These are phyloP conservation scores for Chaetomium fimeti DNA, from an alignment of 495 filamentous ascomycete genomes.

Conservation along the genomic window DNA sequence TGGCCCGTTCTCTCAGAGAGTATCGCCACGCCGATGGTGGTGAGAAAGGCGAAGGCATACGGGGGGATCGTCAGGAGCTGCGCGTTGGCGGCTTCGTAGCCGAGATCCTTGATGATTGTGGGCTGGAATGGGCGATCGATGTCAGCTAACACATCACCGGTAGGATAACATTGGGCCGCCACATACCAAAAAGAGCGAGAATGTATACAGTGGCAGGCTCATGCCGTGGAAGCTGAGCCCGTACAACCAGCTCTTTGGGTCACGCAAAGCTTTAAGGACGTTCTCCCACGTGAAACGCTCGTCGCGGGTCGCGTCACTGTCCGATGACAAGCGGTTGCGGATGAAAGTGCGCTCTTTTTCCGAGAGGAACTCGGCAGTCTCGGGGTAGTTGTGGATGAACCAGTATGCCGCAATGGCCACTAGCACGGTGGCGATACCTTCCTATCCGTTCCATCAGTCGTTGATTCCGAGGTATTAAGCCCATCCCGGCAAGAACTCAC, in stretches of 20 bases:
- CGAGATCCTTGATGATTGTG: slow-evolving; percentile 68
- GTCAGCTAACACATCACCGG: background rate
- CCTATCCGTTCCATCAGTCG: slow-evolving; percentile 39
- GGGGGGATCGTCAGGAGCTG: slow-evolving; percentile 72
- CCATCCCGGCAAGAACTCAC: slow-evolving; percentile 39
- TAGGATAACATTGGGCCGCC: background rate
- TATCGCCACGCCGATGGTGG: slow-evolving; percentile 57
- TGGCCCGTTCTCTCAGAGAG: slow-evolving; percentile 56
- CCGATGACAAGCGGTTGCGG: slow-evolving; percentile 56
- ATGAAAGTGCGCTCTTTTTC: slow-evolving; percentile 62
- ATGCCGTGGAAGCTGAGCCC: slow-evolving; percentile 71
- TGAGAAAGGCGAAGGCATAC: slow-evolving; percentile 61
- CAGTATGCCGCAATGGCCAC: slow-evolving; percentile 62
- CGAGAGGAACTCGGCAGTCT: slow-evolving; percentile 64
- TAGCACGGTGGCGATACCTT: slow-evolving; percentile 66
- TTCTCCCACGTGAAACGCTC: slow-evolving; percentile 67
- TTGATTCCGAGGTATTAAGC: background rate
- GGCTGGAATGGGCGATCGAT: slow-evolving; percentile 42
- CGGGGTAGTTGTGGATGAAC: slow-evolving; percentile 72
- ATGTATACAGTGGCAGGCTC: slow-evolving; percentile 73
- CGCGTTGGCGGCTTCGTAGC: slow-evolving; percentile 65
- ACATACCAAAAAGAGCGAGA: slow-evolving; percentile 70
- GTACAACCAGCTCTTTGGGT: slow-evolving; percentile 75
- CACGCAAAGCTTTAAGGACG: slow-evolving; percentile 61
- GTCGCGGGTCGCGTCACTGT: slow-evolving; percentile 59